Conservation (phyloP, 1,284 basidiomycete species). For the Irpex lacteus region DNA sequence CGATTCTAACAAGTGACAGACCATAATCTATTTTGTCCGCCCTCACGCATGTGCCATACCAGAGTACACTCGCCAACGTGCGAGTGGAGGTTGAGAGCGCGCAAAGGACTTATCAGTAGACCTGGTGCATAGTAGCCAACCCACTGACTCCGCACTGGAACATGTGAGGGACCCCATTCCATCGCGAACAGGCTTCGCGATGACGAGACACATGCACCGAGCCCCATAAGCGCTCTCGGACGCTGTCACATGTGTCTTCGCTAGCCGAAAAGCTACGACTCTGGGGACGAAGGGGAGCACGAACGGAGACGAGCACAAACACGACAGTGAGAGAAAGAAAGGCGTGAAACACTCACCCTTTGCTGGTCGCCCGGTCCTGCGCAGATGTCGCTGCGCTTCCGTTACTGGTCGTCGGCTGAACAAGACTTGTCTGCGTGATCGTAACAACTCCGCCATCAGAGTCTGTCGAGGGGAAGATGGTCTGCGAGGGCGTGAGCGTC, state of each 20-base stretch:
- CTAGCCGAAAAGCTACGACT: not conserved
- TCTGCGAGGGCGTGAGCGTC: not conserved
- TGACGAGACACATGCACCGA: not conserved
- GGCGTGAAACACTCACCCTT: not conserved
- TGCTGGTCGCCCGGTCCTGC: not conserved
- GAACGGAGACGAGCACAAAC: no score
- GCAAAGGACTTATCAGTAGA: no score
- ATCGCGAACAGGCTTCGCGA: no score
- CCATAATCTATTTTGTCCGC: no score
- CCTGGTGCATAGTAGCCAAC: not conserved
- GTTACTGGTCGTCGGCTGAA: not conserved
- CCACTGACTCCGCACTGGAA: not conserved
- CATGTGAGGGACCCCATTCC: not conserved
- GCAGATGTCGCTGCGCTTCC: not conserved
- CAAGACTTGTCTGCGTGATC: conserved; percentile 5
- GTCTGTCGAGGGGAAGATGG: not conserved
- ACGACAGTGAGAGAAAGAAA: not conserved
- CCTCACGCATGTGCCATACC: no score
- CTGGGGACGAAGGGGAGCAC: not conserved
- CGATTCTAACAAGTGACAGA: no score
- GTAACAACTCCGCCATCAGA: conserved; percentile 4
- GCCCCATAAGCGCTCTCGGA: not conserved
- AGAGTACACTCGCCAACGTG: no score
- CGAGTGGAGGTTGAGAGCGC: no score
- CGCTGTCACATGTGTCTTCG: not conserved